These are phyloP conservation scores for Pelargonium nanum DNA, from an alignment of 345 rosid species.

Conservation along the genomic window DNA sequence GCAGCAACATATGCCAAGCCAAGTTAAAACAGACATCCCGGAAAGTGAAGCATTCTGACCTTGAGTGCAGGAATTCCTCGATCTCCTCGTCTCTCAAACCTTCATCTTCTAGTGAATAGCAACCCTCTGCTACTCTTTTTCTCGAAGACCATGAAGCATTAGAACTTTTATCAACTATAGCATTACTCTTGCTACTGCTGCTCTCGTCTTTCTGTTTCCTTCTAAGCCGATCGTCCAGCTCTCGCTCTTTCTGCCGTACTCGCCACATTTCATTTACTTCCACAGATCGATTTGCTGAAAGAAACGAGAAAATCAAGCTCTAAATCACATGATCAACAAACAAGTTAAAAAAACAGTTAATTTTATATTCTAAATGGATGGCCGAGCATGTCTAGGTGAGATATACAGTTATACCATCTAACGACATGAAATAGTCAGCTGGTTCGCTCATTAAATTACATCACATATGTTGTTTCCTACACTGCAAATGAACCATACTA, in stretches of 20 bases:
- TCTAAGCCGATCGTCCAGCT: conserved; percentile 40
- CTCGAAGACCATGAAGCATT: conserved; percentile 31
- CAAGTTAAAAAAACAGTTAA: neutral
- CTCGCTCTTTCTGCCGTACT: conserved; percentile 56
- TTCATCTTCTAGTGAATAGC: conserved; percentile 28
- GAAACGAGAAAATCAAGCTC: conserved; percentile 7
- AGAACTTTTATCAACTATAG: conserved; percentile 15
- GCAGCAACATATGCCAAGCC: neutral
- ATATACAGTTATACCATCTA: too few relatives aligned
- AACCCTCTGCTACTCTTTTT: conserved; percentile 15
- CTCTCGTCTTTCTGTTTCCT: conserved; percentile 30
- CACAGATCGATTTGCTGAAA: conserved; percentile 64
- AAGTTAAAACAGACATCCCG: too few relatives aligned
- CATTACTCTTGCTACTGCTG: conserved; percentile 21
- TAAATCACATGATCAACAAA: neutral
- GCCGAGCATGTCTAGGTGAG: too few relatives aligned
- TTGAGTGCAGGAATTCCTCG: conserved; percentile 67
- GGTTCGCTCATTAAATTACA: too few relatives aligned
- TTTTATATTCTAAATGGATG: too few relatives aligned
- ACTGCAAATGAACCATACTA: too few relatives aligned
- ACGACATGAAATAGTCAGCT: too few relatives aligned
- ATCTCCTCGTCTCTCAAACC: conserved; percentile 68
- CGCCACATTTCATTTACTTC: conserved; percentile 90
- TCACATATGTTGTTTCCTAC: too few relatives aligned
- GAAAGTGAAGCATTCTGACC: conserved; percentile 23